Evolutionary conservation across 306 rosid genomes (phyloP).

Genomic region (Neltuma alba): DNA sequence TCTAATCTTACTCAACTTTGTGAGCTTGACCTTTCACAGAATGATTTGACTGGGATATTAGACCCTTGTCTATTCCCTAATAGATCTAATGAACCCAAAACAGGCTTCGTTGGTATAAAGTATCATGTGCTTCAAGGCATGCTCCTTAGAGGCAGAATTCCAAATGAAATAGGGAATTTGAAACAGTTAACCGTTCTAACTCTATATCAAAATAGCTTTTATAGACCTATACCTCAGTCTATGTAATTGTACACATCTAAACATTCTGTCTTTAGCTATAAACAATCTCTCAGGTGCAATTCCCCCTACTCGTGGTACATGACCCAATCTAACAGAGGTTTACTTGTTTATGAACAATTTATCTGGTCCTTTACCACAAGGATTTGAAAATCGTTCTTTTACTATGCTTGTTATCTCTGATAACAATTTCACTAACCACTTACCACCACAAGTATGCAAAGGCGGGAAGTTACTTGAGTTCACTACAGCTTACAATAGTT

Average conservation of each 20-base stretch:
- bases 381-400: background rate
- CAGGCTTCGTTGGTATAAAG: background rate
- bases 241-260: background rate
- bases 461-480: background rate
- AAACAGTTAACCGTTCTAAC: background rate
- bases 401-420: background rate
- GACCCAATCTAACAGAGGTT: background rate
- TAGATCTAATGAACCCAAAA: background rate
- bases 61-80: background rate
- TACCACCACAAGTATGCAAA: background rate
- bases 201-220: background rate
- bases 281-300: background rate
- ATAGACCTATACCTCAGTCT: background rate
- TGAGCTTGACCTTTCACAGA: background rate
- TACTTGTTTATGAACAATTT: background rate
- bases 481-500: background rate
- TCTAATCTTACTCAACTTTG: background rate
- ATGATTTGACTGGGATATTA: background rate
- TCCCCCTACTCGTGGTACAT: background rate
- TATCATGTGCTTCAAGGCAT: background rate
- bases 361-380: background rate
- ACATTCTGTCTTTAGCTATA: background rate
- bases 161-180: background rate
- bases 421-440: background rate
- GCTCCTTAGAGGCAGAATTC: background rate